A percentile compares a stretch with the other conserved stretches of the same genome.
Conservation (phyloP, 2,329 filamentous ascomycete species). For the Talaromyces islandicus region DNA sequence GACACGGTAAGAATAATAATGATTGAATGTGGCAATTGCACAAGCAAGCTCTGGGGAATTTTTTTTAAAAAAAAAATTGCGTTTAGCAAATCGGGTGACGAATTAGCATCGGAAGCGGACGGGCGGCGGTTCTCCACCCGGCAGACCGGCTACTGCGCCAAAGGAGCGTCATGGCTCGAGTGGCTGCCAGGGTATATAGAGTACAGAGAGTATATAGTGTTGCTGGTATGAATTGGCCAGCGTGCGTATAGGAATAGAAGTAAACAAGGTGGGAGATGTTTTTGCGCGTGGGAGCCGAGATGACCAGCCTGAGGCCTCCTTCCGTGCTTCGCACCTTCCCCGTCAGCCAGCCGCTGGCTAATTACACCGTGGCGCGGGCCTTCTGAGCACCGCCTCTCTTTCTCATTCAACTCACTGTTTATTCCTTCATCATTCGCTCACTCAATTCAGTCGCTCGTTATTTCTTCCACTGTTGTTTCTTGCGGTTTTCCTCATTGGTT, state of each 20-base stretch:
- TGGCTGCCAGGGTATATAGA: not conserved
- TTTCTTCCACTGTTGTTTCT: not conserved
- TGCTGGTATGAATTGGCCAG: not conserved
- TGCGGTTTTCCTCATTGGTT: not conserved
- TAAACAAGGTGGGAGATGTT: not conserved
- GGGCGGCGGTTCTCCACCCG: slow-evolving; percentile 19
- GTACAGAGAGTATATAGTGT: not conserved
- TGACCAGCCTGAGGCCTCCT: not conserved
- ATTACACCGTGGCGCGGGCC: not conserved
- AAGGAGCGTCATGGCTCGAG: not conserved
- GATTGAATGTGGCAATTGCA: slow-evolving; percentile 12
- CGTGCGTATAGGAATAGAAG: not conserved
- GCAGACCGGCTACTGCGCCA: not conserved
- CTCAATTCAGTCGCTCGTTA: not conserved
- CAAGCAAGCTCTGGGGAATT: slow-evolving; percentile 24
- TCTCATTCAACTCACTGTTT: not conserved
- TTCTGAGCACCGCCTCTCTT: not conserved
- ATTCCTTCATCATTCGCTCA: not conserved
- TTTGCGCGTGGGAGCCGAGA: not conserved
- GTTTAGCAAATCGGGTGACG: slow-evolving; percentile 21
- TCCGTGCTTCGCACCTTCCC: not conserved
- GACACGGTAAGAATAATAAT: slow-evolving; percentile 11
- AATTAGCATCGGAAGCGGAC: slow-evolving; percentile 36
- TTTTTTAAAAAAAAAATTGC: slow-evolving; percentile 38
- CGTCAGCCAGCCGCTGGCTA: not conserved